These are phyloP conservation scores for Fraxinus ornus DNA, from an alignment of 305 asterid genomes.

Conservation along the genomic window DNA sequence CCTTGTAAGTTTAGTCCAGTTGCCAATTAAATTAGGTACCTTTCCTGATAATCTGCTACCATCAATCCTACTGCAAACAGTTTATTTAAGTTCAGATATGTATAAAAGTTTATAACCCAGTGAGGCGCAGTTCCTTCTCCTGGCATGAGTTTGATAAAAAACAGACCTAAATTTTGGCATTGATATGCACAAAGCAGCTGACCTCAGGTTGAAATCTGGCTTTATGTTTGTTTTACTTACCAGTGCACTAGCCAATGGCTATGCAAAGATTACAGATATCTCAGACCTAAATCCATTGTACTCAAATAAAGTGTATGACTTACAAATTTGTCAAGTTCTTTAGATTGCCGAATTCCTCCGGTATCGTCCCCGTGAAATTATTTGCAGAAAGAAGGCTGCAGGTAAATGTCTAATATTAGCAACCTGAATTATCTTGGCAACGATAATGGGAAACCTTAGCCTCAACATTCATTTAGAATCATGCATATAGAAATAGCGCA, in stretches of 20 bases:
- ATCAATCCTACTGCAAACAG: slow-evolving; percentile 79
- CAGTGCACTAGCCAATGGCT: neutral
- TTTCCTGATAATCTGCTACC: slow-evolving; percentile 66
- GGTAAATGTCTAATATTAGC: slow-evolving; percentile 20
- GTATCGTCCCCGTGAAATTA: slow-evolving; percentile 74
- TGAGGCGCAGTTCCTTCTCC: neutral
- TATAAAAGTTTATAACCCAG: neutral
- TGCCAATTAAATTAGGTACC: slow-evolving; percentile 77
- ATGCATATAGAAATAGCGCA: neutral
- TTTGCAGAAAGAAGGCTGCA: slow-evolving; percentile 81
- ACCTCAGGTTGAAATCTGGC: neutral
- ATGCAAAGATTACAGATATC: neutral
- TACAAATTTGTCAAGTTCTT: slow-evolving; percentile 76
- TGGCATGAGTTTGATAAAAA: neutral
- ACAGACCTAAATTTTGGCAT: neutral
- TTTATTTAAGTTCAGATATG: slow-evolving; percentile 2
- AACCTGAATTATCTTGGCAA: slow-evolving; percentile 10
- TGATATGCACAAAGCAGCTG: slow-evolving; percentile 8
- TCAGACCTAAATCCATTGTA: neutral
- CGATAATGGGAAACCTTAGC: neutral
- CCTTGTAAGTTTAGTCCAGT: slow-evolving; percentile 55
- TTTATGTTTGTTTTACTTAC: slow-evolving; percentile 2
- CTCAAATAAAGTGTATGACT: slow-evolving; percentile 32
- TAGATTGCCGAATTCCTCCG: slow-evolving; percentile 50
- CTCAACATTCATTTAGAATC: neutral